Evolutionary conservation across 1,284 basidiomycete genomes (phyloP).

Genomic region (Coriolopsis trogii): DNA sequence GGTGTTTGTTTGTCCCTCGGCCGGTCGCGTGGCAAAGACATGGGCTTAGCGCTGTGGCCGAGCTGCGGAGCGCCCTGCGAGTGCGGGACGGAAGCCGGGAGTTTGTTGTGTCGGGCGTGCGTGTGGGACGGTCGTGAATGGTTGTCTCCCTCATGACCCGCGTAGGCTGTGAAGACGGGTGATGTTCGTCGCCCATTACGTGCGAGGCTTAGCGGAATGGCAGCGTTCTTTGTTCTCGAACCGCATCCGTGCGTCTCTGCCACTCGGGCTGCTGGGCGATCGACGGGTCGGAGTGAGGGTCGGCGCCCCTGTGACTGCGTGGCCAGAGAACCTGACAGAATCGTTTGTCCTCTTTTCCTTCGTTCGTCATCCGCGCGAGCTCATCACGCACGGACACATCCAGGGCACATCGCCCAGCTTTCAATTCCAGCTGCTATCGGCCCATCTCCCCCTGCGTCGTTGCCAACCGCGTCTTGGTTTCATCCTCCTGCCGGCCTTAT

Average conservation of each 20-base stretch:
- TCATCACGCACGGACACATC: background rate
- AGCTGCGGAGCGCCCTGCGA: slow-evolving; percentile 16
- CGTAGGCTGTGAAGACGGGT: slow-evolving; percentile 8
- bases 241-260: background rate
- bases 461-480: slow-evolving; percentile 20
- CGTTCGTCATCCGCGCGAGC: background rate
- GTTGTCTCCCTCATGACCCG: slow-evolving; percentile 13
- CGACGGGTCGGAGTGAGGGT: slow-evolving; percentile 17
- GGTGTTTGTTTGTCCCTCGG: slow-evolving; percentile 28
- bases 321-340: too few relatives aligned
- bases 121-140: slow-evolving; percentile 1
- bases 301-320: slow-evolving; percentile 19
- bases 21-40: slow-evolving; percentile 5
- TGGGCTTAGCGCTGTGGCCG: slow-evolving; percentile 1
- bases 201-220: slow-evolving; percentile 6
- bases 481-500: slow-evolving; percentile 30
- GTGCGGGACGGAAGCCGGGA: slow-evolving; percentile 14
- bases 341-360: background rate
- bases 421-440: slow-evolving; percentile 16
- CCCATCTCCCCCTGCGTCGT: slow-evolving; percentile 21
- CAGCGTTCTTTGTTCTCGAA: slow-evolving; percentile 20
- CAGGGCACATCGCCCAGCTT: background rate
- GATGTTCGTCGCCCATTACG: slow-evolving; percentile 24
- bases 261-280: slow-evolving; percentile 9
- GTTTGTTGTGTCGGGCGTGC: background rate